Evolutionary conservation across 2,329 filamentous ascomycete species (phyloP), one percentile per base, ranked within the genome.

Genomic region (Cladosporium cucumerinum): DNA sequence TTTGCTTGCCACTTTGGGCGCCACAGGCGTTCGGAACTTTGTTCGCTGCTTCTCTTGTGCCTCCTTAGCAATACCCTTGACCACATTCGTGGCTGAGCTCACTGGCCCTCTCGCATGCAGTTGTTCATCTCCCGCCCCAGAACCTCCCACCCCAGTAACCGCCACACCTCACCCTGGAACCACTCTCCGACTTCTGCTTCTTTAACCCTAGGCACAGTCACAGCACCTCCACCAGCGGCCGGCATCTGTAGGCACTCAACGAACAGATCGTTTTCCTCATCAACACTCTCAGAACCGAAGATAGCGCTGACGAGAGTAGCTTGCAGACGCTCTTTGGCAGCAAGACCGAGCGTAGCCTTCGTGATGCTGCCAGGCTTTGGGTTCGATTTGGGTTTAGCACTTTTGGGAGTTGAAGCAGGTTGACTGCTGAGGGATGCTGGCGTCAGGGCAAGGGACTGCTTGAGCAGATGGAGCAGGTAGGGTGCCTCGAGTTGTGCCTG

Each of bases 151-250:
- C 86, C 85, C 7, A 87, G 70, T 61, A 87, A 70, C 61, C 78
- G 74, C 86, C 86, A 88, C 2, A 87, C 73, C 68, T 86, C 82
- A 63, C 79, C 78, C 61, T 80, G 79, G 68, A 86, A 87, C 83
- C 84, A 86, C 18, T 84, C 80, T 3, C 78, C 70, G 5, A 81
- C 77, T 10, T 81, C 73, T 18, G 75, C 70, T 30, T 81, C 75
- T 5, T 77, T 76, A 0, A 79, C 66, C 59, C 77, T 78, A 1
- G 75, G 74, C 10, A 76, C 71, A 6, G 71, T 66, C 18, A 72
- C n/a, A 57, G 69, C 1, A 67, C 62, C 25, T 66, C 61, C 14
- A 18, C 12, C 62, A 73, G 74, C 65, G 2, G 67, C n/a, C 0
- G 81, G 80, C 72, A 78, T 80, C 11, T 74, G 76, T 52, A 81